Evolutionary conservation across 352 stramenopile genomes (phyloP), one percentile per base, ranked within the genome.

Genomic region (Pythium apleroticum): DNA sequence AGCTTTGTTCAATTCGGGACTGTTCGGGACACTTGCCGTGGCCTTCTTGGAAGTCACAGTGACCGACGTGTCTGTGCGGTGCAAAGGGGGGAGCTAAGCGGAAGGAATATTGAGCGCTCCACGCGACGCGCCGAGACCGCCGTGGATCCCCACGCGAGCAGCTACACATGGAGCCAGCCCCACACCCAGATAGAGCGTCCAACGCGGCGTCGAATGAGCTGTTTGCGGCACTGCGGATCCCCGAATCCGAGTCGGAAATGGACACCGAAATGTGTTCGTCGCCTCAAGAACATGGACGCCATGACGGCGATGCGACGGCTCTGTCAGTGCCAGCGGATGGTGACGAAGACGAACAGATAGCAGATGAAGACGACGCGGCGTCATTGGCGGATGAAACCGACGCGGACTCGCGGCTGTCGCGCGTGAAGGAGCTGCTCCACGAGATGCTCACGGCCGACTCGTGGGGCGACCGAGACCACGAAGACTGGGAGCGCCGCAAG

Each of bases 391-490:
- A 53, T 53, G 22, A 35, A 14, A 46, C 19, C 11, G 30, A 37
- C 15, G 55, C 48, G 30, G 37, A 62, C 9, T 6, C 30, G 28
- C 57, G 14, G 25, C 24, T 65, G 46, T 43, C 41, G 46, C 75
- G 73, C 48, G 73, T 87, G 57, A 75, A 69, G 28, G 54, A 65
- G n/a, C 31, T 90, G n/a, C 63, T 90, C 64, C 56, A 73, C 30
- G 81, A 88, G 45, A 90, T 90, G 78, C 71, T 82, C 35, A 41
- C 76, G 20, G 63, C 70, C 8, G 68, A 70, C 35, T 52, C 50
- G 15, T 86, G 76, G 79, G 80, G 75, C 20, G 81, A 89, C n/a
- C 81, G 79, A 45, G 77, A 88, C 48, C 73, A 78, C 57, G 80
- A 89, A 52, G 67, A 69, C 33, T 74, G 76, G 28, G 75, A 90